Percentiles rank a stretch among this genome's conserved stretches.
Conservation (phyloP, 139 green algal genomes). For the Closterium sp. region DNA sequence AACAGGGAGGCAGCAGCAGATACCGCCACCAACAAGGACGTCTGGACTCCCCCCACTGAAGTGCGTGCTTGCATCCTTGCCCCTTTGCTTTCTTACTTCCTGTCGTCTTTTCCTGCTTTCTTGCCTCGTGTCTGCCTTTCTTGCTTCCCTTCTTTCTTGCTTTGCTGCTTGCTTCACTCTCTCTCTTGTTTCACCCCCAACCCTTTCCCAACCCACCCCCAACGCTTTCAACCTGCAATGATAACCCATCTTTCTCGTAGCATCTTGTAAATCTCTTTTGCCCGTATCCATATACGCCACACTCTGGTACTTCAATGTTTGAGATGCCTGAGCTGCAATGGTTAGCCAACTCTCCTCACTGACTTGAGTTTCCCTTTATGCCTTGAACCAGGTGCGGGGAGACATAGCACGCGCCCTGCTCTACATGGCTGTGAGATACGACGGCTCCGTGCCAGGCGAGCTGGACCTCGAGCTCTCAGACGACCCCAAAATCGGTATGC, state of each 20-base stretch:
- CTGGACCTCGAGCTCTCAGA: constrained; percentile 43
- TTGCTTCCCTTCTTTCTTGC: background rate
- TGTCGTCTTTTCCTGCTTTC: background rate
- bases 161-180: background rate
- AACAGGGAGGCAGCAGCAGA: constrained; percentile 21
- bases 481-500: constrained; percentile 4
- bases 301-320: no score
- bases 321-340: no score
- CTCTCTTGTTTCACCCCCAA: background rate
- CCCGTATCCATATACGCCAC: no score
- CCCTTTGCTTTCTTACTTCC: background rate
- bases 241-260: no score
- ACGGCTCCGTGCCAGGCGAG: background rate
- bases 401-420: constrained; percentile 45
- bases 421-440: constrained; percentile 51
- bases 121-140: background rate
- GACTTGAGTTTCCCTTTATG: no score
- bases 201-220: background rate
- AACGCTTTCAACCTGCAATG: background rate
- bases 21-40: constrained; percentile 18
- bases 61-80: no score
- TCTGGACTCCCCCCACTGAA: constrained; percentile 20
- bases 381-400: constrained; percentile 21
- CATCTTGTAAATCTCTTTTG: no score
- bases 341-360: no score